Conservation (phyloP, 2,329 filamentous ascomycete species). For the Fusarium papillatum region DNA sequence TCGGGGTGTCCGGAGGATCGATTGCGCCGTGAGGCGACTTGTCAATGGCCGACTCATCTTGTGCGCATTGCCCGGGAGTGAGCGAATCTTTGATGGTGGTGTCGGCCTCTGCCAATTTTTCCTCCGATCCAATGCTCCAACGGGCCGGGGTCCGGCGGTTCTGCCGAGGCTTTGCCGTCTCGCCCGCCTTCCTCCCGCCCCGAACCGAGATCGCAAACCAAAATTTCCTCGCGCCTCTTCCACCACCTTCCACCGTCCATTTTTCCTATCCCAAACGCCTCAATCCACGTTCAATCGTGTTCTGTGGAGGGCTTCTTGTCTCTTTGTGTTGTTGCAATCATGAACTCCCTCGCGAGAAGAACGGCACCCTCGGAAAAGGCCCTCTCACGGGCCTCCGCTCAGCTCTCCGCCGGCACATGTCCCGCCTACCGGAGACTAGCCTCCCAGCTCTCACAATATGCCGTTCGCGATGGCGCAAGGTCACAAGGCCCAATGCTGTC, state of each 20-base stretch:
- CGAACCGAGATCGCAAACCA: slow-evolving; percentile 53
- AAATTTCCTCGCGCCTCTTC: slow-evolving; percentile 53
- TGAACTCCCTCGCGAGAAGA: slow-evolving; percentile 63
- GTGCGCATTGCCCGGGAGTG: slow-evolving; percentile 43
- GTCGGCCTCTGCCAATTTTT: slow-evolving; percentile 45
- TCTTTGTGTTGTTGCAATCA: slow-evolving; percentile 49
- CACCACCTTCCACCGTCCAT: slow-evolving; percentile 44
- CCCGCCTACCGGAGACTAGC: slow-evolving; percentile 64
- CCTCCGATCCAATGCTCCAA: slow-evolving; percentile 19
- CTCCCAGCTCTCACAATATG: slow-evolving; percentile 49
- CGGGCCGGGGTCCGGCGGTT: slow-evolving; percentile 18
- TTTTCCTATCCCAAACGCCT: slow-evolving; percentile 41
- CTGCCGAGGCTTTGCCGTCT: slow-evolving; percentile 51
- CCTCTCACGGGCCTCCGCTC: slow-evolving; percentile 57
- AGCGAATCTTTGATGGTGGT: slow-evolving; percentile 23
- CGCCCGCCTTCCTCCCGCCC: slow-evolving; percentile 51
- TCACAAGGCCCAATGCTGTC: slow-evolving; percentile 43
- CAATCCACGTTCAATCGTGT: slow-evolving; percentile 43
- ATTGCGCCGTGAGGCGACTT: slow-evolving; percentile 58
- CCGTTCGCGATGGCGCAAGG: slow-evolving; percentile 43
- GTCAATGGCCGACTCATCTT: slow-evolving; percentile 60
- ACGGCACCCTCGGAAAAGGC: slow-evolving; percentile 56
- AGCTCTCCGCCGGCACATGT: slow-evolving; percentile 57
- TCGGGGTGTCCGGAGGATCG: slow-evolving; percentile 47
- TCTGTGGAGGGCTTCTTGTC: slow-evolving; percentile 45